phyloP scores from a whole-genome alignment of 371 early-diverging fungal species.

The Blakeslea trispora region DNA sequence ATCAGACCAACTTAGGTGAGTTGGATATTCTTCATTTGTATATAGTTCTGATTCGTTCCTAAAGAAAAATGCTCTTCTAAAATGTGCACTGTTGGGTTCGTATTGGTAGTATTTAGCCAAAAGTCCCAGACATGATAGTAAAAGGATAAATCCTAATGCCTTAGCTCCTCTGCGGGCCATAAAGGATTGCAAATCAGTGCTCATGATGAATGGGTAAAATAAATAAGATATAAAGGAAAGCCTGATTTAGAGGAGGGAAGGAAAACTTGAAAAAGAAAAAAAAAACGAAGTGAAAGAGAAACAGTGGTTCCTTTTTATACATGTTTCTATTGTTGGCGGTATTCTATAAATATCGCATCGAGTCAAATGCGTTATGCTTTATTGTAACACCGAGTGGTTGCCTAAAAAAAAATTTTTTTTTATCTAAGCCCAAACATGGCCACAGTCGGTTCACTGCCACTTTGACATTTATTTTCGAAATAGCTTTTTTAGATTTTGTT shows the following conservation, averaged over 20 bases:
- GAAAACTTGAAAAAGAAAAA: conserved; percentile 3
- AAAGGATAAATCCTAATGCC: conserved; percentile 11
- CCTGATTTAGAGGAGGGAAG: conserved; percentile 1
- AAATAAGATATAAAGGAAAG: conserved; percentile 6
- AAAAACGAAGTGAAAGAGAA: not conserved
- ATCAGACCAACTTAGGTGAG: conserved; percentile 29
- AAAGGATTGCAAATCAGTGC: conserved; percentile 20
- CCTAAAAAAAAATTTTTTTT: not conserved
- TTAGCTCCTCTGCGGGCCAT: conserved; percentile 23
- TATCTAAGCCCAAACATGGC: not conserved
- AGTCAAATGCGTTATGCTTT: too few relatives aligned
- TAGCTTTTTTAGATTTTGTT: too few relatives aligned
- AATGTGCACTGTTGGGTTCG: conserved; percentile 10
- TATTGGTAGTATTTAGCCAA: conserved; percentile 12
- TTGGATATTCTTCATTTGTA: conserved; percentile 8
- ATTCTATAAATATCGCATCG: not conserved
- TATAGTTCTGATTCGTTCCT: conserved; percentile 13
- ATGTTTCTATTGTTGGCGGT: not conserved
- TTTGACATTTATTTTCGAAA: too few relatives aligned
- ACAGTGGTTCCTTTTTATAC: not conserved
- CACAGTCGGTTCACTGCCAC: not conserved
- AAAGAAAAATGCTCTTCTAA: conserved; percentile 24
- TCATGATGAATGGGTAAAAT: conserved; percentile 10
- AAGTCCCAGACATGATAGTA: conserved; percentile 15
- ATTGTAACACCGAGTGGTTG: not conserved